phyloP scores from a whole-genome alignment of 2,329 filamentous ascomycete genomes.

The Talaromyces sp. region DNA sequence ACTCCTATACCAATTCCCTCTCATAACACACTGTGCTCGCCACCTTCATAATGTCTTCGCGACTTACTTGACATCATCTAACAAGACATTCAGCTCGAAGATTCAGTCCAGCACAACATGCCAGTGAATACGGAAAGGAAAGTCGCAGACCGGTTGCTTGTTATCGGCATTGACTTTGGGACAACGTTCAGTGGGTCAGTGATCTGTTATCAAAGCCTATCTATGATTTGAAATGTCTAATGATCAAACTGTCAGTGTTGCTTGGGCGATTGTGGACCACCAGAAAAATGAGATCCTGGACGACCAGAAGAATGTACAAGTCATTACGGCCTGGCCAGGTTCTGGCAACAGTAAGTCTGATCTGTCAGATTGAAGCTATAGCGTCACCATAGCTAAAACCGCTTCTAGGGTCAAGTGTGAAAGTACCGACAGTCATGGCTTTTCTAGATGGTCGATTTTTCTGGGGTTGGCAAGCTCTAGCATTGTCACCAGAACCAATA shows the following conservation, averaged over 20 bases:
- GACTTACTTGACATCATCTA: too few relatives aligned
- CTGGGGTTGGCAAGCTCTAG: constrained; percentile 27
- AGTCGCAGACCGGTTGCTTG: too few relatives aligned
- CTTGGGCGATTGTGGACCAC: constrained; percentile 22
- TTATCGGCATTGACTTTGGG: constrained; percentile 31
- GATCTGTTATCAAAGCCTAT: too few relatives aligned
- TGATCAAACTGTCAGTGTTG: constrained; percentile 18
- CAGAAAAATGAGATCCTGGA: constrained; percentile 20
- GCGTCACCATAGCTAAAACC: background rate
- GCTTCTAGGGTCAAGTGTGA: constrained; percentile 20
- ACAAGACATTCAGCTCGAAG: too few relatives aligned
- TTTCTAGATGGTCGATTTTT: constrained; percentile 17
- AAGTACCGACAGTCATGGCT: constrained; percentile 22
- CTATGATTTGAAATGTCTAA: background rate
- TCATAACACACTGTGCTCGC: too few relatives aligned
- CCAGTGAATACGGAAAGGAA: too few relatives aligned
- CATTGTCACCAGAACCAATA: constrained; percentile 24
- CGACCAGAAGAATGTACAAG: constrained; percentile 21
- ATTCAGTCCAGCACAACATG: too few relatives aligned
- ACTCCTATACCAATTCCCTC: too few relatives aligned
- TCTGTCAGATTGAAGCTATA: background rate
- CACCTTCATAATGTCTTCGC: too few relatives aligned
- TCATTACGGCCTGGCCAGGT: constrained; percentile 27
- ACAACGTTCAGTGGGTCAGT: constrained; percentile 31
- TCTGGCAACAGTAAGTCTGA: constrained; percentile 22